Percentiles rank a stretch among this genome's conserved stretches.
Evolutionary conservation across 179 eudicot species (phyloP).

Genomic region (Dionaea muscipula): DNA sequence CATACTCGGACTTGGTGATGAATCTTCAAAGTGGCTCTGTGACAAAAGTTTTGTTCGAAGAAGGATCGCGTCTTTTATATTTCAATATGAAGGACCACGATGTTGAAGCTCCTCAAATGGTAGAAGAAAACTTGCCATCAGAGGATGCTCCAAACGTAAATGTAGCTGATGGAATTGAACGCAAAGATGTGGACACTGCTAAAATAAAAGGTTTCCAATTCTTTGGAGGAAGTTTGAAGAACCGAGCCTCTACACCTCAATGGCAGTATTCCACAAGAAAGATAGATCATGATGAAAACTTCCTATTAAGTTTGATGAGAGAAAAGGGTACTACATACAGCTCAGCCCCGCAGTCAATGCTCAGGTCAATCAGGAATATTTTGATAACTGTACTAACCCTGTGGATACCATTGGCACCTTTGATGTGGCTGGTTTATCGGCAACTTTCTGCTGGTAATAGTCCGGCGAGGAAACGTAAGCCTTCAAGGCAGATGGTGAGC

Average conservation of each 20-base stretch:
- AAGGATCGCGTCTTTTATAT: conserved; percentile 77
- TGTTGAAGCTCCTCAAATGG: conserved; percentile 18
- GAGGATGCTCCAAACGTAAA: conserved; percentile 16
- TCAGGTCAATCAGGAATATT: conserved; percentile 57
- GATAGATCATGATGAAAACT: conserved; percentile 79
- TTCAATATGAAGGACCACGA: conserved; percentile 31
- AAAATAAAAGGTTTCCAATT: conserved; percentile 11
- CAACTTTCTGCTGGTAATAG: conserved; percentile 75
- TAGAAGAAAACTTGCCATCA: conserved; percentile 16
- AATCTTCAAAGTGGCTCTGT: conserved; percentile 60
- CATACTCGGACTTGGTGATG: conserved; percentile 69
- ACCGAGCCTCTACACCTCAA: conserved; percentile 26
- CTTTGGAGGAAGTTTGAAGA: conserved; percentile 17
- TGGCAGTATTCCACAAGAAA: conserved; percentile 88
- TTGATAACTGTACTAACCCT: conserved; percentile 61
- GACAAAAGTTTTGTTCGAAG: conserved; percentile 68
- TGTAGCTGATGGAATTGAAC: conserved; percentile 15
- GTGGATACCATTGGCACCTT: conserved; percentile 81
- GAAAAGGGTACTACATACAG: conserved; percentile 62
- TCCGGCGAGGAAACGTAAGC: conserved; percentile 58
- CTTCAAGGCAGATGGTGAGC: conserved; percentile 54
- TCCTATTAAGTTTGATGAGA: conserved; percentile 79
- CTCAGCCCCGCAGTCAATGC: conserved; percentile 74
- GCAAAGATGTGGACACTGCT: conserved; percentile 10
- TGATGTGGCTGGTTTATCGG: conserved; percentile 92